phyloP scores from a whole-genome alignment of 2,329 filamentous ascomycete genomes.

The Epichloe elymi region DNA sequence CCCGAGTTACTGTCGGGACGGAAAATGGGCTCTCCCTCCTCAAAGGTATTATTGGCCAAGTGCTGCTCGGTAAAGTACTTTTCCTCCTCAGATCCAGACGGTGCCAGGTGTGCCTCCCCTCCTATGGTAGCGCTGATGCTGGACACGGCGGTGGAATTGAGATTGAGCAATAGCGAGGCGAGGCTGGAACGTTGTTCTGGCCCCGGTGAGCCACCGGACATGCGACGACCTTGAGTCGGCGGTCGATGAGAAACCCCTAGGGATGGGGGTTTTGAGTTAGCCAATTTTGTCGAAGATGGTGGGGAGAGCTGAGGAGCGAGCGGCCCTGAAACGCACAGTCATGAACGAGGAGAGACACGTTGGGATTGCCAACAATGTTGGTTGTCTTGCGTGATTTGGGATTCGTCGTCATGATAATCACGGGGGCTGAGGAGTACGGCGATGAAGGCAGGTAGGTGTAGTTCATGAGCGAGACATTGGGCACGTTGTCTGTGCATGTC shows the following conservation, averaged over 20 bases:
- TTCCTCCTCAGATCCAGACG: conserved; percentile 67
- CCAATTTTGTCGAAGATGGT: neutral
- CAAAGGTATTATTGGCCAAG: conserved; percentile 85
- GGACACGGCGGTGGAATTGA: conserved; percentile 79
- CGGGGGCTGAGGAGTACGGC: conserved; percentile 54
- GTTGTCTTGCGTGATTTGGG: conserved; percentile 64
- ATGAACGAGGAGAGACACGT: conserved; percentile 88
- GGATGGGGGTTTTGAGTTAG: neutral
- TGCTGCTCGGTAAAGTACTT: conserved; percentile 71
- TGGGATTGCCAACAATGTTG: conserved; percentile 73
- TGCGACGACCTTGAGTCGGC: conserved; percentile 51
- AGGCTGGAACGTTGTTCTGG: conserved; percentile 59
- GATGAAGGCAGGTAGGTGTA: conserved; percentile 89
- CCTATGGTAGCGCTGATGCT: conserved; percentile 91
- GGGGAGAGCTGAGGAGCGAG: neutral
- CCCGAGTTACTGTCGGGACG: conserved; percentile 23
- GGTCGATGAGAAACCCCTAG: conserved; percentile 80
- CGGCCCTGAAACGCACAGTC: conserved; percentile 44
- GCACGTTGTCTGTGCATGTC: conserved; percentile 70
- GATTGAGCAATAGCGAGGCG: conserved; percentile 70
- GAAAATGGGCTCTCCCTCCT: conserved; percentile 29
- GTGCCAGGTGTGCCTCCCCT: conserved; percentile 64
- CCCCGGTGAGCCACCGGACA: conserved; percentile 48
- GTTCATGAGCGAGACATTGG: conserved; percentile 96
- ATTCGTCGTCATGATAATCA: conserved; percentile 90